Base-by-base conservation (phyloP, 169 alveolate species). In the Eimeria necatrix region DNA sequence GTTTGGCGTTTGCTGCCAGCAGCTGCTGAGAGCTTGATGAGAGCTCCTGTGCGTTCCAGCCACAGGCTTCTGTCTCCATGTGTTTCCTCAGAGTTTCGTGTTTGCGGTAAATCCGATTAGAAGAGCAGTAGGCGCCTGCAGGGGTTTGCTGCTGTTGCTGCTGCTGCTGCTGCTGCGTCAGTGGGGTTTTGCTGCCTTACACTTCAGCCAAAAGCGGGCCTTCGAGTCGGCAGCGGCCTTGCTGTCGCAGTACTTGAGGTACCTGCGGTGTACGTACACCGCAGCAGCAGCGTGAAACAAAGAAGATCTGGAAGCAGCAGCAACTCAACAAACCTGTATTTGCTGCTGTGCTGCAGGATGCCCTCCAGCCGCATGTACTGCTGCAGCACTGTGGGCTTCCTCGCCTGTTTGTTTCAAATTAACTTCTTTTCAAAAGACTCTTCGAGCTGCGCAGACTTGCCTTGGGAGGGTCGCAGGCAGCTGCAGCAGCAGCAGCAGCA, bases 281-380 rank as follows among this genome's bases (percentile, higher is more conserved):
- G 53, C 89, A 80, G 24, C 26, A 68, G 7, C 46, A 4, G 16
- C 7, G 10, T 0, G 41, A 18, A 68, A 0, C 48, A 22, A 52
- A 5, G 52, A n/a, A 0, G 14, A n/a, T 46, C 60, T 2, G 16
- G 41, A 18, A 80, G 6, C 51, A 18, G 20, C 1, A 52, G 49
- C 49, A 22, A 68, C 5, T 9, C 7, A 68, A 22, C 10, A 68
- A 68, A 5, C 14, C 22, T 14, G 8, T 49, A 16, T 0, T 20
- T 12, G 10, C 71, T n/a, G n/a, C 52, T 46, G 14, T 49, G 32
- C 8, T 52, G 32, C 46, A 22, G 7, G 22, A 80, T 49, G 49
- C 89, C 89, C 41, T 49, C 71, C 16, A 80, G 51, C 53, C 73
- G 89, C 89, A 80, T 80, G n/a, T 51, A 80, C 0, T 68, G 89